Percentiles rank a stretch among this genome's conserved stretches.
phyloP scores from a whole-genome alignment of 2,329 filamentous ascomycete species.

The Pezicula neosporulosa region DNA sequence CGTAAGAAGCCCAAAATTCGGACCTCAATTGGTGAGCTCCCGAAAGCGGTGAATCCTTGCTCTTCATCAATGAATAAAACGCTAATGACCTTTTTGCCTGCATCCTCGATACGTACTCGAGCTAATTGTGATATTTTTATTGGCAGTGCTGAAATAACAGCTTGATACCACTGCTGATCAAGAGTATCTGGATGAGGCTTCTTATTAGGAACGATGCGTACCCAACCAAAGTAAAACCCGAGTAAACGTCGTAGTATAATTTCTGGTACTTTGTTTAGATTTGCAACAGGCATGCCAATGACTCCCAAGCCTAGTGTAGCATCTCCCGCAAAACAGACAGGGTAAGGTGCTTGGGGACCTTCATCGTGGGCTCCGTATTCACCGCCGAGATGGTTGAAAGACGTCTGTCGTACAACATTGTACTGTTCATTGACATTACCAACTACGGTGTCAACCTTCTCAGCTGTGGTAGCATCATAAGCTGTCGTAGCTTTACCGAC shows the following conservation, averaged over 20 bases:
- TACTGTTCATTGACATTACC: constrained; percentile 34
- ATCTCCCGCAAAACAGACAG: constrained; percentile 47
- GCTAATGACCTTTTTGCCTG: constrained; percentile 46
- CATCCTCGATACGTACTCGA: constrained; percentile 28
- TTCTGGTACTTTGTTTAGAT: constrained; percentile 47
- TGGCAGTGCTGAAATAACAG: constrained; percentile 54
- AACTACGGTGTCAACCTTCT: constrained; percentile 24
- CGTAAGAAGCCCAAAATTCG: constrained; percentile 60
- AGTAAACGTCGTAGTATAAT: constrained; percentile 49
- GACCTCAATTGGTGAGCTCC: constrained; percentile 44
- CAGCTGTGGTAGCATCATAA: constrained; percentile 27
- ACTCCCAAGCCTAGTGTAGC: constrained; percentile 36
- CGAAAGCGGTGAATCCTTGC: constrained; percentile 33
- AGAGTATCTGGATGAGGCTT: constrained; percentile 20
- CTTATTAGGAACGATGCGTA: constrained; percentile 37
- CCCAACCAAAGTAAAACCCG: constrained; percentile 67
- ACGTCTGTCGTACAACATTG: constrained; percentile 27
- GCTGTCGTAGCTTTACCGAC: constrained; percentile 26
- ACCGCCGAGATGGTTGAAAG: constrained; percentile 33
- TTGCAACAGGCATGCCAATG: constrained; percentile 50
- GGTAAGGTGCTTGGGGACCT: constrained; percentile 51
- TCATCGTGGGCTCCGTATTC: constrained; percentile 32
- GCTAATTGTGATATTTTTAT: constrained; percentile 33
- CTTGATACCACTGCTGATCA: constrained; percentile 51
- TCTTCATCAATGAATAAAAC: constrained; percentile 54